Percentiles rank a stretch among this genome's conserved stretches.
Evolutionary conservation across 495 filamentous ascomycete species (phyloP).

Genomic region (Darksidea phi): DNA sequence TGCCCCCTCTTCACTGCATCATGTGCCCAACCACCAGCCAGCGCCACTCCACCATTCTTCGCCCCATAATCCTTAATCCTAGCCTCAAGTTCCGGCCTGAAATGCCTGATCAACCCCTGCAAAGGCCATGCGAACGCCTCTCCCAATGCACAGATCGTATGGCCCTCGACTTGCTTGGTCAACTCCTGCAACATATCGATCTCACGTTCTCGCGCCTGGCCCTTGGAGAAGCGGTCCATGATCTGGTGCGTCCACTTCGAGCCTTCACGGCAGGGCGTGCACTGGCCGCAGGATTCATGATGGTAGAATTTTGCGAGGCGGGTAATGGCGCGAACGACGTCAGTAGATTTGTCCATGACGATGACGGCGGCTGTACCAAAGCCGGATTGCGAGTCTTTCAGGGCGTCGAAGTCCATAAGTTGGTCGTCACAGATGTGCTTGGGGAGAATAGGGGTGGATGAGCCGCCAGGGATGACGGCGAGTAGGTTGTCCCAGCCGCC

Average conservation of each 20-base stretch:
- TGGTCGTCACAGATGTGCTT: constrained; percentile 85
- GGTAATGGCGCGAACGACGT: constrained; percentile 90
- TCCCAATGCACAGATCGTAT: constrained; percentile 96
- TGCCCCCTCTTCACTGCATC: constrained; percentile 73
- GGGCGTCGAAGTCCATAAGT: constrained; percentile 97
- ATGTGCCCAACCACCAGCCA: constrained; percentile 87
- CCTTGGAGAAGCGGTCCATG: constrained; percentile 92
- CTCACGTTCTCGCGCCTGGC: constrained; percentile 80
- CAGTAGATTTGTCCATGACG: constrained; percentile 97
- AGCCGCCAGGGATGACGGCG: constrained; percentile 93
- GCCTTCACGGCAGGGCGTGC: constrained; percentile 96
- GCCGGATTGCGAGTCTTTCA: constrained; percentile 96
- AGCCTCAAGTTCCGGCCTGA: constrained; percentile 90
- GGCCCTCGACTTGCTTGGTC: constrained; percentile 98
- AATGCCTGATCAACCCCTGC: constrained; percentile 96
- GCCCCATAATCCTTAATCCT: constrained; percentile 75
- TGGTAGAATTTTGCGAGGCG: constrained; percentile 94
- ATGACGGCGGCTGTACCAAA: constrained; percentile 98
- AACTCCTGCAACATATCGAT: constrained; percentile 99
- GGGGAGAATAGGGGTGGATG: constrained; percentile 92
- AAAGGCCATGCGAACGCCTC: constrained; percentile 99
- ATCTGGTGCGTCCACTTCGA: constrained; percentile 98
- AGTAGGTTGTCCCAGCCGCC: constrained; percentile 98
- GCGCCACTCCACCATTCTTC: constrained; percentile 63
- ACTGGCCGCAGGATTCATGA: constrained; percentile 97